Base-by-base conservation (phyloP, 2,329 filamentous ascomycete genomes). In the Scortechinia acanthostroma region DNA sequence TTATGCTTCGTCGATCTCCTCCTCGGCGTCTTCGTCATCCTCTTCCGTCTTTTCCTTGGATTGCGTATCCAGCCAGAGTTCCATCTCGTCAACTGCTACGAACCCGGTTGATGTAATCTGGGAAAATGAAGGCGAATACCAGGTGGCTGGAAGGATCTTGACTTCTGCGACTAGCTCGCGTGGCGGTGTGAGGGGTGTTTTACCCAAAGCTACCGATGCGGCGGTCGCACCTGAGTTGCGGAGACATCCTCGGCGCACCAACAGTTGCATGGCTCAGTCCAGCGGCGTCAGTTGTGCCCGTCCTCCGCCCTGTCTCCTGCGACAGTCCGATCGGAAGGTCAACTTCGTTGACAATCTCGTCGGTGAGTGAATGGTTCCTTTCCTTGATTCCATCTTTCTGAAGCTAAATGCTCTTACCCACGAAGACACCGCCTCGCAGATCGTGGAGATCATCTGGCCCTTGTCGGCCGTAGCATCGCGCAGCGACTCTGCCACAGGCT, bases 371-470 rank as follows among this genome's bases (percentile, higher is more conserved):
- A 60, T 55, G 57, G 55, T 55, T 54, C 47, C 52, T 45, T 48
- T 52, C 45, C 44, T 52, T 48, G 55, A 53, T 17, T 20, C 28
- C 20, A 56, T 17, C 46, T 40, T 42, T 47, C 45, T 21, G 21
- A 21, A 51, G 30, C 55, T 47, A 50, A 45, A 50, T 57, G 62
- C 66, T 55, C 66, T 65, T 52, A 47, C 46, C 43, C 46, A 50
- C 50, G 45, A 76, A 96, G 91, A 96, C 80, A 95, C 91, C 55
- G 93, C 93, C 45, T 93, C 93, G 45, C 89, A 95, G 65, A 95
- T 97, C 64, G 91, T 98, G 43, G 90, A 96, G 71, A 88, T 87
- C 45, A 95, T 98, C 58, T 98, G 93, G 93, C 91, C 93, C 42
- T 75, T 91, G 37, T 94, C 91, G 45, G 91, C 88, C 48, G 80